These are phyloP conservation scores for Colletotrichum magnum DNA, from an alignment of 2,329 filamentous ascomycete species.

Conservation along the genomic window DNA sequence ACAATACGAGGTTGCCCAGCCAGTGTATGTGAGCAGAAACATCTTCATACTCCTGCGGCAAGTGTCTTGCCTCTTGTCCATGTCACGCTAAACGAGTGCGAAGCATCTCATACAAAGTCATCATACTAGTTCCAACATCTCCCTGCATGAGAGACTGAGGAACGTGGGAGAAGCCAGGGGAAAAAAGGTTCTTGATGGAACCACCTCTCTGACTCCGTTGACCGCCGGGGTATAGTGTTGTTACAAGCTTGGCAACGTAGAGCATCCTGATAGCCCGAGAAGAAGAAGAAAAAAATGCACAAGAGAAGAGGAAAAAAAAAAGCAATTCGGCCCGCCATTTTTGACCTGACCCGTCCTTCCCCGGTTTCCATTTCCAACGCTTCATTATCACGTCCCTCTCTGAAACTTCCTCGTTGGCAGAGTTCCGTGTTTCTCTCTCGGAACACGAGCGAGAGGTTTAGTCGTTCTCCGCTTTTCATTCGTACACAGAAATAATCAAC, in stretches of 20 bases:
- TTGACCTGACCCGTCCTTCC: constrained; percentile 1
- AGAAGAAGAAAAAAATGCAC: not conserved
- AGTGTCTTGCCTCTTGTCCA: too few relatives aligned
- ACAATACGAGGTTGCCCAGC: too few relatives aligned
- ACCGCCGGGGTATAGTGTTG: constrained; percentile 27
- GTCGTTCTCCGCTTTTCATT: not conserved
- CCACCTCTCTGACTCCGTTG: constrained; percentile 21
- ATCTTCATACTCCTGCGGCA: too few relatives aligned
- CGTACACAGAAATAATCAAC: constrained; percentile 4
- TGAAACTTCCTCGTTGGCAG: not conserved
- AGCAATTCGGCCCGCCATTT: constrained; percentile 9
- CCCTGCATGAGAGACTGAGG: not conserved
- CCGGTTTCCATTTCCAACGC: constrained; percentile 8
- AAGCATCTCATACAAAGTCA: not conserved
- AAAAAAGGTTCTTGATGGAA: not conserved
- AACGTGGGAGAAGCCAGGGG: not conserved
- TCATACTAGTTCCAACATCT: not conserved
- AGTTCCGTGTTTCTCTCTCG: not conserved
- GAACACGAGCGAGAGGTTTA: not conserved
- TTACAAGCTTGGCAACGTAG: constrained; percentile 21
- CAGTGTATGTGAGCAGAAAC: too few relatives aligned
- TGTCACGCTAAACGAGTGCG: too few relatives aligned
- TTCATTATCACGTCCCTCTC: constrained; percentile 12
- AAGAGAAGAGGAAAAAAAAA: not conserved
- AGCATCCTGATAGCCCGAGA: constrained; percentile 28